Evolutionary conservation across 257 asterid genomes (phyloP).

Genomic region (Avicennia marina): DNA sequence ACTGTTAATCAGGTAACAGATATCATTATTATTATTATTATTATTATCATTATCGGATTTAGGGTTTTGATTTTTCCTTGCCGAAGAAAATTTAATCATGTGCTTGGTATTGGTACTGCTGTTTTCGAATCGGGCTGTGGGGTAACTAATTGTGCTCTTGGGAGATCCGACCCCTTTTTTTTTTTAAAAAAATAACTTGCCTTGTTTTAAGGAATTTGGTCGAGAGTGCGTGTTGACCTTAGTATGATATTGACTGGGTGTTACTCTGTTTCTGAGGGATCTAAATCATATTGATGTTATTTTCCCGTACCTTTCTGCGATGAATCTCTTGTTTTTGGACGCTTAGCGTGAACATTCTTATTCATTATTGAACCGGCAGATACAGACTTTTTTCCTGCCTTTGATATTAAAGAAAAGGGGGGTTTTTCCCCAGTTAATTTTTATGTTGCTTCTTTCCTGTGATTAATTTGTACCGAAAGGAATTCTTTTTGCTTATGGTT

Average conservation of each 20-base stretch:
- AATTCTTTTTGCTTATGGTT: too few species aligned
- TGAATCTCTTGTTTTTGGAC: too few species aligned
- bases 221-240: not conserved
- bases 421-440: too few species aligned
- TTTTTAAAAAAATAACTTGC: not conserved
- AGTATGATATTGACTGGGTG: not conserved
- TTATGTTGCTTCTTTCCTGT: too few species aligned
- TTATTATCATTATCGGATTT: not conserved
- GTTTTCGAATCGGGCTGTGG: too few species aligned
- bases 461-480: too few species aligned
- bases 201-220: not conserved
- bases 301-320: not conserved
- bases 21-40: too few species aligned
- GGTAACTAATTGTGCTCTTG: too few species aligned
- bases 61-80: not conserved
- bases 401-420: not conserved
- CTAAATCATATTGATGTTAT: slow-evolving; percentile 1
- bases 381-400: too few species aligned
- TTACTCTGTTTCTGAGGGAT: too few species aligned
- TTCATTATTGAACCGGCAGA: too few species aligned
- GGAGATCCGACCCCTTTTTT: not conserved
- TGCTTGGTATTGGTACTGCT: not conserved
- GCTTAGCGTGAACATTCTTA: too few species aligned
- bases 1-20: slow-evolving; percentile 24
- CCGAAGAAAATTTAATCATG: not conserved